Evolutionary conservation across 2,329 filamentous ascomycete species (phyloP), one percentile per base, ranked within the genome.

Genomic region (Colletotrichum tropicicola): DNA sequence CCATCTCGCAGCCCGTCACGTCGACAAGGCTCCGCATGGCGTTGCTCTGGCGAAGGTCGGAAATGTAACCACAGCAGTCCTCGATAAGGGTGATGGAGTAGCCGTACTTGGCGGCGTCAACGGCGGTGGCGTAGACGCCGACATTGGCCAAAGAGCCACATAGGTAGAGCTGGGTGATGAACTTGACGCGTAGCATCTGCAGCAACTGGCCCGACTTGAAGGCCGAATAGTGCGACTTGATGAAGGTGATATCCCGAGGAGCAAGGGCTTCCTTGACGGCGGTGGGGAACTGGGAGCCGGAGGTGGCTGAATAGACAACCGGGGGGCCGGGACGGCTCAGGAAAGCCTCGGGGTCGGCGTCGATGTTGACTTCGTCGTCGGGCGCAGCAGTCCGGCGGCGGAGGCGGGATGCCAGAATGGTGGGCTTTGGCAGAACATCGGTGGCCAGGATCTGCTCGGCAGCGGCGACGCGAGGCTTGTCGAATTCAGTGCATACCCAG

Each of bases 81-180:
- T 96, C 90, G 39, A 98, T 82, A 12, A 98, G 82, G 5, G 92
- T 96, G 72, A 98, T 93, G n/a, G 88, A 84, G 72, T 97, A 89
- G 5, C 94, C 96, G 76, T 98, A 92, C 19, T 91, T 88, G 2
- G 93, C 94, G 10, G 95, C 96, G 73, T 98, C 96, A 68, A 97
- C 84, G 4, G 94, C 94, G 1, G 95, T 98, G 7, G 96, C 95
- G 74, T 96, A 94, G 48, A 98, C 90, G 30, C 94, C 94, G 35
- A 97, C 83, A 72, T 98, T 98, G 44, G 91, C 92, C 51, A 97
- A 85, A 45, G 92, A 91, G 21, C 96, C 96, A 72, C 92, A 97
- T 23, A 98, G 87, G 77, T 92, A 98, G 12, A 99, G 82, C 72
- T 98, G 92, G 2, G 94, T 97, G 63, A 97, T 89, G 69, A 98